Evolutionary conservation across 2,329 filamentous ascomycete genomes (phyloP).

Genomic region (Penicillium sp.): DNA sequence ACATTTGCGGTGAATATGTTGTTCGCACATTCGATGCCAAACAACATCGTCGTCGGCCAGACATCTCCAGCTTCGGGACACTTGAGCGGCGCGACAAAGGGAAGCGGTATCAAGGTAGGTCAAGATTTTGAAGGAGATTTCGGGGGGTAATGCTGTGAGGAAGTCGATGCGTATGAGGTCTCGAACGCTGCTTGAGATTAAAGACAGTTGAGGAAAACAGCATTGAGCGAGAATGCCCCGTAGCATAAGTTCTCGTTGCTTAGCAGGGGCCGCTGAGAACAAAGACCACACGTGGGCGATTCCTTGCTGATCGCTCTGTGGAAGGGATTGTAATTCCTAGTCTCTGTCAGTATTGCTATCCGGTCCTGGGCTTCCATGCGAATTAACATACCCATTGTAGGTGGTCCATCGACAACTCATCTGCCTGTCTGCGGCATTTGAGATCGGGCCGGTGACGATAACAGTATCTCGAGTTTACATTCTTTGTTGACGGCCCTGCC

Average conservation of each 20-base stretch:
- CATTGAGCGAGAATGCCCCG: conserved; percentile 95
- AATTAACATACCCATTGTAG: conserved; percentile 69
- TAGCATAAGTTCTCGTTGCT: conserved; percentile 92
- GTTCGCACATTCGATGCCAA: conserved; percentile 97
- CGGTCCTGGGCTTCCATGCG: background rate
- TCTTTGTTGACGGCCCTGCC: conserved; percentile 44
- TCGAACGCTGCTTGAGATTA: conserved; percentile 82
- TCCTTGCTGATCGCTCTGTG: conserved; percentile 83
- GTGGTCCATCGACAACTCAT: conserved; percentile 94
- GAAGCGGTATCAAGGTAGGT: conserved; percentile 91
- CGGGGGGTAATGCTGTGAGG: conserved; percentile 77
- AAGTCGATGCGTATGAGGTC: conserved; percentile 98
- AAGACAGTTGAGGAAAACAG: conserved; percentile 95
- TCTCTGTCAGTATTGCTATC: conserved; percentile 1
- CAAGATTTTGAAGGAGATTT: conserved; percentile 90
- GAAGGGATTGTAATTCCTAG: conserved; percentile 76
- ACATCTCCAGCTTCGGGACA: conserved; percentile 80
- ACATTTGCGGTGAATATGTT: conserved; percentile 91
- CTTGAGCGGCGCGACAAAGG: conserved; percentile 91
- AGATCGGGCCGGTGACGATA: conserved; percentile 92
- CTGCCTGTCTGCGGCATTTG: conserved; percentile 86
- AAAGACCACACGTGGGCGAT: conserved; percentile 97
- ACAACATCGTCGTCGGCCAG: conserved; percentile 97
- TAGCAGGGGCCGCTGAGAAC: conserved; percentile 90
- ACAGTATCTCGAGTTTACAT: conserved; percentile 79